Percentiles rank a stretch among this genome's conserved stretches.
phyloP scores from a whole-genome alignment of 2,329 filamentous ascomycete genomes.

The Fusarium succisae region DNA sequence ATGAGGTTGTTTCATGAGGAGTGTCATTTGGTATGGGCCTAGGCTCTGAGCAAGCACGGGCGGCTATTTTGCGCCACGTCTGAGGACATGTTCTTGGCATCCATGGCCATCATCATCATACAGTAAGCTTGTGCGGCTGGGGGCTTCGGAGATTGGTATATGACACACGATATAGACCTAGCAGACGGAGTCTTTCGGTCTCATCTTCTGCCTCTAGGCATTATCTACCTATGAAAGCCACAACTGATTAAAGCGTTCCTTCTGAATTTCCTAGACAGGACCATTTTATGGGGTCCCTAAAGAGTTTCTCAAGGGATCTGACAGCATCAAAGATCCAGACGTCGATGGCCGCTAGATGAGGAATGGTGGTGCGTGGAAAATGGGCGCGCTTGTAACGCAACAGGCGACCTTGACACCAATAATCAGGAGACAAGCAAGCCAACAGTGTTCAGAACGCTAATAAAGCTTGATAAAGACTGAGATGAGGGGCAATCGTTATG shows the following conservation, averaged over 20 bases:
- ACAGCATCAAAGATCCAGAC: slow-evolving; percentile 18
- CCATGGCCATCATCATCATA: neutral
- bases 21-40: slow-evolving; percentile 16
- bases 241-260: neutral
- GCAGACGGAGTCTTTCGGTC: neutral
- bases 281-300: neutral
- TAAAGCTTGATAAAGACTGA: neutral
- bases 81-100: slow-evolving; percentile 2
- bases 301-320: neutral
- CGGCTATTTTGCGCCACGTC: slow-evolving; percentile 22
- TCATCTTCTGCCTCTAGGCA: neutral
- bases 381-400: slow-evolving; percentile 20
- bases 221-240: neutral
- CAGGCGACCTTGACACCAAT: slow-evolving; percentile 7
- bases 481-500: neutral
- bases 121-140: neutral
- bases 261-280: neutral
- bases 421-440: slow-evolving; percentile 1
- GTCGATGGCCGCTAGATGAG: slow-evolving; percentile 6
- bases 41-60: neutral
- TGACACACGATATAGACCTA: neutral
- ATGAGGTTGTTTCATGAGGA: slow-evolving; percentile 3
- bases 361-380: slow-evolving; percentile 33
- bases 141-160: neutral
- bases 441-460: slow-evolving; percentile 17